Evolutionary conservation across 805 yeast species (phyloP).

Genomic region (Candida nemodendra): DNA sequence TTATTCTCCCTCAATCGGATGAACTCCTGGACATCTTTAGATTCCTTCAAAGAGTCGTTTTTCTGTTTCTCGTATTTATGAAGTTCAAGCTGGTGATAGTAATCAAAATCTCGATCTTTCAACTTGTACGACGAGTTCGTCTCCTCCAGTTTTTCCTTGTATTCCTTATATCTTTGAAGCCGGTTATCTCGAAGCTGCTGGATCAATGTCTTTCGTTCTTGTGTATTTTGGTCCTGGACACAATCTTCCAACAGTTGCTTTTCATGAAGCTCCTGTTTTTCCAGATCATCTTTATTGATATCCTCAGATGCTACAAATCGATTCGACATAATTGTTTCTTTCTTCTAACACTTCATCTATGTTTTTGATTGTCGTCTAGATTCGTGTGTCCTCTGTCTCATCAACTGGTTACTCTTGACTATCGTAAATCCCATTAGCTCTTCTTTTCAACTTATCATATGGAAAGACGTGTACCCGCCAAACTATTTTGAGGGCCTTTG

Average conservation of each 20-base stretch:
- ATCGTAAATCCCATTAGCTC: no score
- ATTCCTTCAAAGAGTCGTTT: slow-evolving; percentile 13
- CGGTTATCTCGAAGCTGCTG: slow-evolving; percentile 42
- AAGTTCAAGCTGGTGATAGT: slow-evolving; percentile 31
- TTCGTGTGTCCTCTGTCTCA: no score
- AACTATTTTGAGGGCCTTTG: no score
- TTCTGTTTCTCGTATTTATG: slow-evolving; percentile 20
- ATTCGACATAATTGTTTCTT: slow-evolving; percentile 7
- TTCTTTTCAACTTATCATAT: no score
- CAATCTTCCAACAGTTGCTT: slow-evolving; percentile 11
- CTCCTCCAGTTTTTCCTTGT: slow-evolving; percentile 33
- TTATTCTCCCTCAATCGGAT: slow-evolving; percentile 15
- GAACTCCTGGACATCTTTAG: slow-evolving; percentile 25
- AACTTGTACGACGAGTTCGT: slow-evolving; percentile 43
- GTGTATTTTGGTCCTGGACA: slow-evolving; percentile 21
- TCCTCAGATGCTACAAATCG: slow-evolving; percentile 25
- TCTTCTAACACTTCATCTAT: no score
- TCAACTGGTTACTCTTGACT: no score
- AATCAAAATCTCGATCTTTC: slow-evolving; percentile 36
- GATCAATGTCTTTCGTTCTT: slow-evolving; percentile 38
- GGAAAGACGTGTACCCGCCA: no score
- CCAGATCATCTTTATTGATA: slow-evolving; percentile 16
- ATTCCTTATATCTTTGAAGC: slow-evolving; percentile 27
- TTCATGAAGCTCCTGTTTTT: slow-evolving; percentile 18
- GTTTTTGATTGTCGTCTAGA: no score